Percentiles rank a stretch among this genome's conserved stretches.
Conservation (phyloP, 352 stramenopile species). For the Phytopythium oedochilum region DNA sequence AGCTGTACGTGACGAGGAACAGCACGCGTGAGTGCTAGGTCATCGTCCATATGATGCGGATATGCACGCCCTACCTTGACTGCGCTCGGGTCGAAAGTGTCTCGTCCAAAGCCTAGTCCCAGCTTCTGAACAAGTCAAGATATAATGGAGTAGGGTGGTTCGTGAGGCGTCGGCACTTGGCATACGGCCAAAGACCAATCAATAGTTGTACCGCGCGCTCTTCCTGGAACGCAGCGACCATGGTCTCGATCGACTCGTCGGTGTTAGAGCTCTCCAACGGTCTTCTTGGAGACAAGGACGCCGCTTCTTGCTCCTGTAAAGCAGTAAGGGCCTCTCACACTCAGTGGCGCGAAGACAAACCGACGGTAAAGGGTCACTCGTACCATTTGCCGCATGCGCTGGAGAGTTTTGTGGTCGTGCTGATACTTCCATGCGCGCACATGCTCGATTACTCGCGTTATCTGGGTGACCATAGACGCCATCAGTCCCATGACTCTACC, state of each 20-base stretch:
- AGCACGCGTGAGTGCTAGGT: too few relatives aligned
- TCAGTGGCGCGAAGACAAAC: background rate
- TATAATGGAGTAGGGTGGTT: too few relatives aligned
- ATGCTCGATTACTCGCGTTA: conserved; percentile 36
- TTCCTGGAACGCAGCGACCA: background rate
- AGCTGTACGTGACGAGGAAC: background rate
- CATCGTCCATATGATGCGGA: too few relatives aligned
- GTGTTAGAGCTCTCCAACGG: background rate
- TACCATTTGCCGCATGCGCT: conserved; percentile 27
- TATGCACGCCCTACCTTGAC: background rate
- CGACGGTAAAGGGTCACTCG: too few relatives aligned
- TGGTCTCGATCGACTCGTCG: background rate
- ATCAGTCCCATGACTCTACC: background rate
- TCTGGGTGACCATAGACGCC: conserved; percentile 18
- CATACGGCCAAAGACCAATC: too few relatives aligned
- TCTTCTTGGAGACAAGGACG: background rate
- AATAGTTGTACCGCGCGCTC: conserved; percentile 2
- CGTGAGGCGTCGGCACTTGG: too few relatives aligned
- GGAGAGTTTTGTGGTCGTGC: conserved; percentile 20
- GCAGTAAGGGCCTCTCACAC: background rate
- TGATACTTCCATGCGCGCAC: conserved; percentile 32
- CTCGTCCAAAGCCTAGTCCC: background rate
- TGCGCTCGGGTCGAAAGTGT: background rate
- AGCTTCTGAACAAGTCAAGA: background rate
- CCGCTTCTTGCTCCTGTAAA: background rate